Base-by-base conservation (phyloP, 2,329 filamentous ascomycete species). In the Trichoderma sp. region DNA sequence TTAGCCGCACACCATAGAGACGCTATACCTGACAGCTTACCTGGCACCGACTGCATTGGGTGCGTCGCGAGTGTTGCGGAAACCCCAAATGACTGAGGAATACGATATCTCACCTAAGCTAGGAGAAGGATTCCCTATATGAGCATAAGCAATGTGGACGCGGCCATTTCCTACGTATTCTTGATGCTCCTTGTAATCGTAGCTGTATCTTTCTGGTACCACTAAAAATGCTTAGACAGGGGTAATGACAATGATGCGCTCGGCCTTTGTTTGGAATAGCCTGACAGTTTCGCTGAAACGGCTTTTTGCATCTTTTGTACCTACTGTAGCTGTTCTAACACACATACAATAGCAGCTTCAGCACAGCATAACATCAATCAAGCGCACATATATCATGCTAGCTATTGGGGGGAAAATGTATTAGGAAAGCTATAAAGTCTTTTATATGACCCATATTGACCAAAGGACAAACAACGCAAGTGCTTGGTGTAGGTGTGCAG, bases 61-160 rank as follows among this genome's bases (percentile, higher is more conserved):
- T 43, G 21, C 11, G 10, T 16, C 1, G 11, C 46, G 21, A 49
- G 46, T 18, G 51, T 54, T 28, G 18, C 46, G 46, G 4, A 4
- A 13, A 11, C 4, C n/a, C 46, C n/a, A 11, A 13, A 49, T 21
- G 6, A 5, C 26, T 21, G 13, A 28, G 24, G 58, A 60, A 60
- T 60, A 60, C 58, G 58, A 60, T 60, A n/a, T 60, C 43, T 60
- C 58, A 60, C 37, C 37, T 49, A 5, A 21, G 58, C 58, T 49
- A 60, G 18, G 58, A 39, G 39, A 21, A 46, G 37, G 18, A 60
- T 60, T 18, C 39, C 18, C 28, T 5, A 32, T n/a, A 7, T 13
- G 37, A 49, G 39, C 28, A 28, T 28, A 21, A 60, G 16, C 39
- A n/a, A 28, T 18, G 16, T 13, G 26, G 21, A 26, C 16, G 28